Evolutionary conservation across 2,329 filamentous ascomycete genomes (phyloP).

Genomic region (Pseudonectria foliicola): DNA sequence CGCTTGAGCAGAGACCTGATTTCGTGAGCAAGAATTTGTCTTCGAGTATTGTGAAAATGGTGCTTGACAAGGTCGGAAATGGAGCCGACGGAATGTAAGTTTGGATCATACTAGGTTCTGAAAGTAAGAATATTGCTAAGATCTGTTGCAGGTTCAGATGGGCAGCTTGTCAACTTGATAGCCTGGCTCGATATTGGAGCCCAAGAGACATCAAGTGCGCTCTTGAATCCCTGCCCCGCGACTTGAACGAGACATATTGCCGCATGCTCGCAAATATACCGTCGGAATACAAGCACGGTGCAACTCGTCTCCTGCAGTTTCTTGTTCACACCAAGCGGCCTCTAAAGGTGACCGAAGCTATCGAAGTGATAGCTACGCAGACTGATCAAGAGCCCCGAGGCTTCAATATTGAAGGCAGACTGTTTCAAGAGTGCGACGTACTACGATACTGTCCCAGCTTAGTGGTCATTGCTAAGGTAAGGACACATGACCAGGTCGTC

Average conservation of each 20-base stretch:
- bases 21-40: constrained; percentile 11
- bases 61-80: constrained; percentile 9
- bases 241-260: constrained; percentile 16
- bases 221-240: constrained; percentile 11
- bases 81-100: constrained; percentile 24
- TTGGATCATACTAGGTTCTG: not conserved
- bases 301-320: constrained; percentile 18
- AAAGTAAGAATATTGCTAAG: not conserved
- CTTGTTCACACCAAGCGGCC: constrained; percentile 11
- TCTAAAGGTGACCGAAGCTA: constrained; percentile 10
- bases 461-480: constrained; percentile 3
- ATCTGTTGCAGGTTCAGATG: constrained; percentile 18
- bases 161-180: constrained; percentile 23
- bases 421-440: constrained; percentile 1
- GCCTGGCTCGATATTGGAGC: constrained; percentile 9
- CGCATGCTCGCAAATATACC: constrained; percentile 14
- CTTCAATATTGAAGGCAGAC: constrained; percentile 7
- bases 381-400: constrained; percentile 5
- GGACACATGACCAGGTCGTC: accelerated
- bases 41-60: no score
- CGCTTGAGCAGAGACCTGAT: constrained; percentile 8
- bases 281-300: constrained; percentile 1
- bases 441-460: constrained; percentile 12
- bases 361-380: constrained; percentile 15
- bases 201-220: constrained; percentile 6